Evolutionary conservation across 495 filamentous ascomycete genomes (phyloP).

Genomic region (Monascus purpureus): DNA sequence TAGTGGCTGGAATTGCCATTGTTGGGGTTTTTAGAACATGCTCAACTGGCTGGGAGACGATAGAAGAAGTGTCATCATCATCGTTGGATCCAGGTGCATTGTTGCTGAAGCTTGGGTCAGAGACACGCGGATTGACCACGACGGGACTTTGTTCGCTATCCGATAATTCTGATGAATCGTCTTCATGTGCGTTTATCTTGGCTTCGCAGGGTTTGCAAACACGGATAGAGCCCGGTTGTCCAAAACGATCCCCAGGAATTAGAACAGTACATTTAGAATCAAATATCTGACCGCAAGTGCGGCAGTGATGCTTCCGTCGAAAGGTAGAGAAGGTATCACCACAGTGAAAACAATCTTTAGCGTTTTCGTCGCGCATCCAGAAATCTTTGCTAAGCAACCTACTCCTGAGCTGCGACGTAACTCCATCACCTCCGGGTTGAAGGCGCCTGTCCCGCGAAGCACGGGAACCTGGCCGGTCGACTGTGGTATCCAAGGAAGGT

Average conservation of each 20-base stretch:
- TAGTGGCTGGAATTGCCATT: slow-evolving; percentile 81
- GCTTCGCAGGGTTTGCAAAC: slow-evolving; percentile 91
- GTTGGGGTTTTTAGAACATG: slow-evolving; percentile 37
- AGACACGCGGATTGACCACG: slow-evolving; percentile 21
- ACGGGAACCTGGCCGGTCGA: slow-evolving; percentile 8
- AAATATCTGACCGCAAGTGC: slow-evolving; percentile 88
- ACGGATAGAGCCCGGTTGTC: slow-evolving; percentile 71
- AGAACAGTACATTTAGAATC: slow-evolving; percentile 91
- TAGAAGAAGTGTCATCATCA: slow-evolving; percentile 32
- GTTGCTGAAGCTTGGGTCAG: slow-evolving; percentile 19
- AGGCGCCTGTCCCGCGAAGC: slow-evolving; percentile 10
- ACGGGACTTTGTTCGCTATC: slow-evolving; percentile 50
- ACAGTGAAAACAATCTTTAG: slow-evolving; percentile 93
- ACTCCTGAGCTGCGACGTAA: slow-evolving; percentile 47
- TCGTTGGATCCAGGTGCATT: slow-evolving; percentile 15
- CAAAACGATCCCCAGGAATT: slow-evolving; percentile 73
- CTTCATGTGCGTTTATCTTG: slow-evolving; percentile 81
- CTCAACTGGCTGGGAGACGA: slow-evolving; percentile 33
- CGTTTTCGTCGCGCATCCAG: slow-evolving; percentile 99
- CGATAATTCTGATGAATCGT: slow-evolving; percentile 81
- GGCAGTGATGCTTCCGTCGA: slow-evolving; percentile 91
- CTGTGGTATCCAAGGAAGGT: slow-evolving; percentile 17
- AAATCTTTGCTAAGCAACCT: slow-evolving; percentile 85
- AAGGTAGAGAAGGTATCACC: slow-evolving; percentile 84
- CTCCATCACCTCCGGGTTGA: slow-evolving; percentile 13